phyloP scores from a whole-genome alignment of 192 early-diverging fungal species.

The Coemansia sp. region DNA sequence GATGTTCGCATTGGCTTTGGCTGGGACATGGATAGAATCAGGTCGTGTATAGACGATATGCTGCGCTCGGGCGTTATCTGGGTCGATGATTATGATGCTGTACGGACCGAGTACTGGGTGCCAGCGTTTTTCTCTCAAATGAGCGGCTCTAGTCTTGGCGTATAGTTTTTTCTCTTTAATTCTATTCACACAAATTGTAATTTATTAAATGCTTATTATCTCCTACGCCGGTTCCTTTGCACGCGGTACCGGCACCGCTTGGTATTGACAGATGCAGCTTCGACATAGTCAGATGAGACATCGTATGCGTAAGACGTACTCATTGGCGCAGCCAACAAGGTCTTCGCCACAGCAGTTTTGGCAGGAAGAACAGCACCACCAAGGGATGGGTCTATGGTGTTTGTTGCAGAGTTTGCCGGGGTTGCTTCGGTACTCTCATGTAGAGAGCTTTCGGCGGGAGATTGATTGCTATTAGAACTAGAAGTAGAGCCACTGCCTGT shows the following conservation, averaged over 20 bases:
- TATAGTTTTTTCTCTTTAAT: neutral
- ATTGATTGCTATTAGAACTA: neutral
- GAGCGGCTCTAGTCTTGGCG: constrained; percentile 15
- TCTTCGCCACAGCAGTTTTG: too few species aligned
- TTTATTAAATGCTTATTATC: neutral
- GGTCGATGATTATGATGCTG: constrained; percentile 29
- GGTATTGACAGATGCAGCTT: too few species aligned
- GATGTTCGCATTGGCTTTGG: constrained; percentile 31
- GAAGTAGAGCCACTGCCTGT: constrained; percentile 12
- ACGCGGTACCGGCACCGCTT: too few species aligned
- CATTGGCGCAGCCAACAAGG: too few species aligned
- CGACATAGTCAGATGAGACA: too few species aligned
- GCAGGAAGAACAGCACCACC: too few species aligned
- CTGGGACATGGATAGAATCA: constrained; percentile 41
- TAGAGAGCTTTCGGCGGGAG: too few species aligned
- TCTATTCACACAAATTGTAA: neutral
- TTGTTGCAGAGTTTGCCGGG: too few species aligned
- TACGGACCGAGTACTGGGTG: constrained; percentile 43
- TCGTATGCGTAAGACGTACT: too few species aligned
- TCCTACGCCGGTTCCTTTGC: too few species aligned
- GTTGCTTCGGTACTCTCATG: too few species aligned
- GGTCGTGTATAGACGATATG: constrained; percentile 50
- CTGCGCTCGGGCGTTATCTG: constrained; percentile 45
- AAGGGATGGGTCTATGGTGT: too few species aligned
- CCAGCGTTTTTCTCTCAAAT: constrained; percentile 46